Conservation (phyloP, 2,329 filamentous ascomycete species). For the Parastagonospora nodorum region DNA sequence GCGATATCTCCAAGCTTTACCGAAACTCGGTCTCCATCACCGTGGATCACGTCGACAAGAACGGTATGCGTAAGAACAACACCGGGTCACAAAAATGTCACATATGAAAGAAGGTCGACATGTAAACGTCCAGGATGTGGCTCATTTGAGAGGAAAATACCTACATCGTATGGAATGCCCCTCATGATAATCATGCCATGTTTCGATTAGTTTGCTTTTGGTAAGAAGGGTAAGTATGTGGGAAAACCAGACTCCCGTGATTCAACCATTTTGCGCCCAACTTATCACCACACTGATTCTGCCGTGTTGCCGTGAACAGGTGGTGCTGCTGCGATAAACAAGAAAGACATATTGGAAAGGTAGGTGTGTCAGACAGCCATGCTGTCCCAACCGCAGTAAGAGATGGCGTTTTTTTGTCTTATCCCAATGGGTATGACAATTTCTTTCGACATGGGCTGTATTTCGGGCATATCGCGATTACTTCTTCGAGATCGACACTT, state of each 20-base stretch:
- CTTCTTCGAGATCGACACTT: conserved; percentile 37
- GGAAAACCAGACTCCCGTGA: conserved; percentile 23
- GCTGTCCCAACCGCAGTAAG: conserved; percentile 26
- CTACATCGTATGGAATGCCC: conserved; percentile 19
- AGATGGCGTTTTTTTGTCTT: conserved; percentile 32
- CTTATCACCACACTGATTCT: conserved; percentile 14
- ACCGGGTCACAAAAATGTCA: not conserved
- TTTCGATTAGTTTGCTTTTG: conserved; percentile 17
- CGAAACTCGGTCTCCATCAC: conserved; percentile 13
- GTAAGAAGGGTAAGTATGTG: conserved; percentile 29
- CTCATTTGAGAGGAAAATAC: conserved; percentile 24
- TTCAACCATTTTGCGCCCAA: conserved; percentile 16
- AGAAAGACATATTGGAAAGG: conserved; percentile 30
- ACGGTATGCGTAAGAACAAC: too few relatives aligned
- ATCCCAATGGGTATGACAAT: conserved; percentile 39
- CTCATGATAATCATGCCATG: conserved; percentile 20
- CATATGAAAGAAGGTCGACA: not conserved
- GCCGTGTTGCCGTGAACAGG: conserved; percentile 19
- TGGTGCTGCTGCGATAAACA: conserved; percentile 39
- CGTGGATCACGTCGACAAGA: not conserved
- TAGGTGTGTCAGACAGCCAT: conserved; percentile 35
- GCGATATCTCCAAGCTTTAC: conserved; percentile 15
- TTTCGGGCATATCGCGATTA: conserved; percentile 39
- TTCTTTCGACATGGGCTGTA: conserved; percentile 37
- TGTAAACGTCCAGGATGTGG: conserved; percentile 12